Percentiles rank a stretch among this genome's conserved stretches.
Conservation (phyloP, 768 basidiomycete genomes). For the Suillus ampliporus region DNA sequence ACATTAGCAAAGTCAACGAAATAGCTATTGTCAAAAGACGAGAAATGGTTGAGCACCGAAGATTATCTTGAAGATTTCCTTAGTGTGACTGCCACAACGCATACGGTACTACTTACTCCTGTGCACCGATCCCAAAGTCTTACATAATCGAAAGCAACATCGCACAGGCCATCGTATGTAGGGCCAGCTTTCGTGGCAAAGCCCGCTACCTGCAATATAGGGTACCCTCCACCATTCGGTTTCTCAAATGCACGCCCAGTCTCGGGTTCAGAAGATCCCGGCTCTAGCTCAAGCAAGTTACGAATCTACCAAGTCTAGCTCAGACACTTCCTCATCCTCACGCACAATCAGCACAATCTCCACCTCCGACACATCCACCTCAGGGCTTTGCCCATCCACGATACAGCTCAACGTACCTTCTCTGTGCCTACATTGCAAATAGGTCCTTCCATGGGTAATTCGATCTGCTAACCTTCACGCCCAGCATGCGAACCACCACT, state of each 20-base stretch:
- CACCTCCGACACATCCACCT: conserved; percentile 49
- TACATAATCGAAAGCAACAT: background rate
- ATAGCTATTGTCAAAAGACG: background rate
- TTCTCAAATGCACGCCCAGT: conserved; percentile 32
- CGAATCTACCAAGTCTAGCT: conserved; percentile 35
- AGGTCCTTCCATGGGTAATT: conserved; percentile 41
- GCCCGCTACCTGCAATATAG: no score
- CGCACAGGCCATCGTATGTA: no score
- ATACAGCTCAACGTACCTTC: conserved; percentile 1
- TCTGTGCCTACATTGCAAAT: conserved; percentile 28
- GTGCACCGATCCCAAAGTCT: background rate
- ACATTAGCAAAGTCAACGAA: background rate
- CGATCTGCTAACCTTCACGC: conserved; percentile 10
- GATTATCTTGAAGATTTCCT: background rate
- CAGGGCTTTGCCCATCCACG: background rate
- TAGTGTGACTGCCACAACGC: background rate
- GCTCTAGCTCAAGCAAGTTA: conserved; percentile 4
- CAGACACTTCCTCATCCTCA: conserved; percentile 45
- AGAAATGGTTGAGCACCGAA: background rate
- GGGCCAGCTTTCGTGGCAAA: no score
- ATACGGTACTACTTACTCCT: background rate
- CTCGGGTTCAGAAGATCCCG: conserved; percentile 26
- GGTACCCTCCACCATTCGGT: conserved; percentile 47
- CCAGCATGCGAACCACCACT: conserved; percentile 53
- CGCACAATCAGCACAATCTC: conserved; percentile 55